Conservation (phyloP, 345 rosid genomes). For the Anacardium occidentale region DNA sequence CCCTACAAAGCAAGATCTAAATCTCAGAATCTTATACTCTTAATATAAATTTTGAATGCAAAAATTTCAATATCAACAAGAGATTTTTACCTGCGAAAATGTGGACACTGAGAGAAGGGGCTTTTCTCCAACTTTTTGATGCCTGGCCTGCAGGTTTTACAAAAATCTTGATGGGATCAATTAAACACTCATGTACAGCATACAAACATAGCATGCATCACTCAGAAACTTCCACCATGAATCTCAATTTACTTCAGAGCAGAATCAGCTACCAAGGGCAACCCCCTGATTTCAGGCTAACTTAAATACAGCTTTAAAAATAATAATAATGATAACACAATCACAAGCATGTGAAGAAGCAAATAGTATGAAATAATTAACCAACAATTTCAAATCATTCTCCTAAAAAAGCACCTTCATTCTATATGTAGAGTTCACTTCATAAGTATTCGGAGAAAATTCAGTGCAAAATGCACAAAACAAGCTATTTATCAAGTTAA, state of each 20-base stretch:
- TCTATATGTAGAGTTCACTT: not conserved
- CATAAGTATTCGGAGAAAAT: not conserved
- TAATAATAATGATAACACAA: not conserved
- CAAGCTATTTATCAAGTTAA: not conserved
- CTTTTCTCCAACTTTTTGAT: constrained; percentile 88
- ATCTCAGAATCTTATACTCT: not conserved
- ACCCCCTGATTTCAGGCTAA: not conserved
- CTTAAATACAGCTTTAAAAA: not conserved
- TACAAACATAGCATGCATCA: not conserved
- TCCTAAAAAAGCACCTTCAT: constrained; percentile 5
- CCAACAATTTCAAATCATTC: not conserved
- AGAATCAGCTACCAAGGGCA: constrained; percentile 11
- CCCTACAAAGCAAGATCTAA: not conserved
- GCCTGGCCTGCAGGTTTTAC: constrained; percentile 60
- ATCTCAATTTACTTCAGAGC: not conserved
- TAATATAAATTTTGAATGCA: constrained; percentile 7
- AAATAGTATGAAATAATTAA: not conserved
- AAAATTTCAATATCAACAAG: constrained; percentile 10
- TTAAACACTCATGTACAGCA: constrained; percentile 11
- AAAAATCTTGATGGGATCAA: constrained; percentile 11
- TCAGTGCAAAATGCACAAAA: not conserved
- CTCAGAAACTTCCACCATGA: not conserved
- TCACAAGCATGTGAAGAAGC: not conserved
- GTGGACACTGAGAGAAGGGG: constrained; percentile 85
- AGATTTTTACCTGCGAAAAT: constrained; percentile 62